phyloP scores from a whole-genome alignment of 2,329 filamentous ascomycete species.

The Penicillium sp. region DNA sequence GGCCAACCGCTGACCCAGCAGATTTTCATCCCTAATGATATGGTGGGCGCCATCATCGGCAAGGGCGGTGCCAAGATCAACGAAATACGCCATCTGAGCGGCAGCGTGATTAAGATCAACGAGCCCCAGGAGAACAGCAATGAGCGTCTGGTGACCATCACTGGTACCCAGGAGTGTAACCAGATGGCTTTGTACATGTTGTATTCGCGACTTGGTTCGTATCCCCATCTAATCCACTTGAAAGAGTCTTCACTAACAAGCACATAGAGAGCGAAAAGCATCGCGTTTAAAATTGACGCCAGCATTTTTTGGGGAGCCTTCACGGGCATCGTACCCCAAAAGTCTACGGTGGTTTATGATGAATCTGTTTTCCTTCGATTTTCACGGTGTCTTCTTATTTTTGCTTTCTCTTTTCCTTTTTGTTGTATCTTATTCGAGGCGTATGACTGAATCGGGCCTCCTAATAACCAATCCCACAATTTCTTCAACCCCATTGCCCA shows the following conservation, averaged over 20 bases:
- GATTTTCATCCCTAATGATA: constrained; percentile 98
- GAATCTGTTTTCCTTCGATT: constrained; percentile 16
- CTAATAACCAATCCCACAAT: constrained; percentile 24
- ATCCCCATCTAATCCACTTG: neutral
- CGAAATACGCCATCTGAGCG: constrained; percentile 92
- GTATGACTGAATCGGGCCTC: constrained; percentile 16
- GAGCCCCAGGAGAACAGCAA: constrained; percentile 99
- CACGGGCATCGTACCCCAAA: constrained; percentile 17
- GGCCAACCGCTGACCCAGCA: constrained; percentile 90
- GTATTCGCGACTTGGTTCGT: constrained; percentile 84
- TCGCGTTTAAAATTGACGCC: constrained; percentile 50
- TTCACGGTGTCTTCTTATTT: constrained; percentile 13
- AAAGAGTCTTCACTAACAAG: constrained; percentile 7
- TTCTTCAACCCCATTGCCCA: constrained; percentile 8
- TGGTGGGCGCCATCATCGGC: constrained; percentile 98
- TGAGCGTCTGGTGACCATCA: constrained; percentile 93
- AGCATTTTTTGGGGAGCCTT: constrained; percentile 5
- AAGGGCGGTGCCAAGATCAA: constrained; percentile 99
- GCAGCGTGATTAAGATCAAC: constrained; percentile 99
- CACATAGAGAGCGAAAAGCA: constrained; percentile 68
- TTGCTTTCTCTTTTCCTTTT: constrained; percentile 16
- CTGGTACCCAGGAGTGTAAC: constrained; percentile 96
- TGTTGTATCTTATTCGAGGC: constrained; percentile 35
- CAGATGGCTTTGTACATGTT: constrained; percentile 99
- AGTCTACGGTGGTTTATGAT: constrained; percentile 25